phyloP scores from a whole-genome alignment of 2,329 filamentous ascomycete genomes.

The Trichoderma sp. region DNA sequence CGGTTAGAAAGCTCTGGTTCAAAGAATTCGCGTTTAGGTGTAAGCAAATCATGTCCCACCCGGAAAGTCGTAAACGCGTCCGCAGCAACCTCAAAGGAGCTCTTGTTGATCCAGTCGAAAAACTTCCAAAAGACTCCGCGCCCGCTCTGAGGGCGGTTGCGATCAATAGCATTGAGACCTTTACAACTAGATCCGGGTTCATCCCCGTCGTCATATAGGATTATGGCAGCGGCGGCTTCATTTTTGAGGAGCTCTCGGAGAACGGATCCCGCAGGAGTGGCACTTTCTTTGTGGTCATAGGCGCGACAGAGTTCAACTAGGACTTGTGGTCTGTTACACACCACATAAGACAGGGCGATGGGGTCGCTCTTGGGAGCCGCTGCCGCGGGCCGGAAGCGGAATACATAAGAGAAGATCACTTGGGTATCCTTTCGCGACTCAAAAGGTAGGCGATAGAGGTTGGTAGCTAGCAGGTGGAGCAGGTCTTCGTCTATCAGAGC shows the following conservation, averaged over 20 bases:
- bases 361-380: conserved; percentile 71
- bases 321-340: conserved; percentile 82
- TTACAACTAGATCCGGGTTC: conserved; percentile 70
- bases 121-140: conserved; percentile 94
- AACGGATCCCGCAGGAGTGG: conserved; percentile 87
- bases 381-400: conserved; percentile 78
- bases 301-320: conserved; percentile 85
- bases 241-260: conserved; percentile 86
- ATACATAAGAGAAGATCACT: conserved; percentile 92
- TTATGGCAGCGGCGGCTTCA: conserved; percentile 85
- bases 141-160: conserved; percentile 72
- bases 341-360: conserved; percentile 83
- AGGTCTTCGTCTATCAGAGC: conserved; percentile 88
- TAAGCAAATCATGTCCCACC: conserved; percentile 51
- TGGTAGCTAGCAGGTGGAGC: conserved; percentile 77
- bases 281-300: conserved; percentile 88
- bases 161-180: conserved; percentile 75
- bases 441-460: conserved; percentile 85
- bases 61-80: conserved; percentile 98
- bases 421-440: conserved; percentile 95
- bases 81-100: conserved; percentile 93
- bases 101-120: conserved; percentile 96
- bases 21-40: not conserved
- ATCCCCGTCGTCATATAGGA: conserved; percentile 87
- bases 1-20: not conserved